Conservation (phyloP, 352 stramenopile genomes). For the Peronosclerospora sorghi region DNA sequence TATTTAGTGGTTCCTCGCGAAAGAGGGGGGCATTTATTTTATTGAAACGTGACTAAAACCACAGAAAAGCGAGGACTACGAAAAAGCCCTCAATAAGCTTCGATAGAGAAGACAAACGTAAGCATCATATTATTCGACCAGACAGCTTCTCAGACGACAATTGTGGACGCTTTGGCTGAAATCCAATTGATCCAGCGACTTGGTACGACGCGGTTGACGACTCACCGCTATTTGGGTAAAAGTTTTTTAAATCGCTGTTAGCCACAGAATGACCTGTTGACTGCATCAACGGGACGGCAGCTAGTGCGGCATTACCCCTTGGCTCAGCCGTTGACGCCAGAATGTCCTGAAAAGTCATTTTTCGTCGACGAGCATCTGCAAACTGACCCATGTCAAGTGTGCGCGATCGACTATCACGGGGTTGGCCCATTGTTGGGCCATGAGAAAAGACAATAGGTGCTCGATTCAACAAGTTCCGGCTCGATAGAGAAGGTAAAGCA, state of each 20-base stretch:
- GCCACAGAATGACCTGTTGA: slow-evolving; percentile 4
- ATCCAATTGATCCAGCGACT: slow-evolving; percentile 7
- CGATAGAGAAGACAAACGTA: too few species aligned
- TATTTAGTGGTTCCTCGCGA: too few species aligned
- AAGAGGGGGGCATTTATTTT: too few species aligned
- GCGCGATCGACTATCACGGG: slow-evolving; percentile 69
- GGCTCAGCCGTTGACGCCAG: slow-evolving; percentile 40
- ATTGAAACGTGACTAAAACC: too few species aligned
- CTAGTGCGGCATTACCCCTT: slow-evolving; percentile 3
- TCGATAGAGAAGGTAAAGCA: slow-evolving; percentile 50
- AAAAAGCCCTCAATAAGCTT: too few species aligned
- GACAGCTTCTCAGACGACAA: slow-evolving; percentile 17
- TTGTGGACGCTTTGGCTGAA: slow-evolving; percentile 12
- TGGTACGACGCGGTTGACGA: slow-evolving; percentile 12
- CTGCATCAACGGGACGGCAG: slow-evolving; percentile 9
- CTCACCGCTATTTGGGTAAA: slow-evolving; percentile 30
- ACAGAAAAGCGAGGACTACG: too few species aligned
- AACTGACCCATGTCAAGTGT: slow-evolving; percentile 82
- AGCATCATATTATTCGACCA: slow-evolving; percentile 42
- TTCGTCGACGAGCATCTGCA: slow-evolving; percentile 54
- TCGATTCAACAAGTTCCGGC: slow-evolving; percentile 29
- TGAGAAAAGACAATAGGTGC: slow-evolving; percentile 13
- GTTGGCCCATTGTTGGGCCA: slow-evolving; percentile 52
- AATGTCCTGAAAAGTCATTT: slow-evolving; percentile 86
- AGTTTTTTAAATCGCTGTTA: slow-evolving; percentile 31